Percentiles rank a stretch among this genome's conserved stretches.
Evolutionary conservation across 768 basidiomycete genomes (phyloP).

Genomic region (Mycena haematopus): DNA sequence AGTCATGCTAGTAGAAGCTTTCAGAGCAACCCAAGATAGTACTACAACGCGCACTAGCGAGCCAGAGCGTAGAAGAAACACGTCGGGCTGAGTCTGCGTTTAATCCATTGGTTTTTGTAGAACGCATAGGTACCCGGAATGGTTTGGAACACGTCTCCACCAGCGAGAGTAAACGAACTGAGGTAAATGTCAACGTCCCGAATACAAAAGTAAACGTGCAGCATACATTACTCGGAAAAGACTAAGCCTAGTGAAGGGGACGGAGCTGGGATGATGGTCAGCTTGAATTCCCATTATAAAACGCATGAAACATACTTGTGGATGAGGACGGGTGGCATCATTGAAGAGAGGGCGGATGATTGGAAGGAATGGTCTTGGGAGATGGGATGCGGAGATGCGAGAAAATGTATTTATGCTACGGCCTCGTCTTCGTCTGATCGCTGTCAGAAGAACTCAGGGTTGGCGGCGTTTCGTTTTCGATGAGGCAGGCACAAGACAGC

Average conservation of each 20-base stretch:
- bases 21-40: neutral
- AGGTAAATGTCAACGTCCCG: neutral
- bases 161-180: conserved; percentile 25
- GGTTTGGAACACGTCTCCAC: conserved; percentile 26
- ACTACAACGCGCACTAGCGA: conserved; percentile 15
- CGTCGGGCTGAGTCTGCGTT: conserved; percentile 13
- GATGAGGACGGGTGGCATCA: conserved; percentile 1
- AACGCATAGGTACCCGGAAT: conserved; percentile 19
- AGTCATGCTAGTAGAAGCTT: conserved; percentile 2
- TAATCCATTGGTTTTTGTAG: conserved; percentile 24
- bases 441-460: neutral
- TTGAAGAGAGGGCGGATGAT: neutral
- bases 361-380: neutral
- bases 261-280: neutral
- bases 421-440: neutral
- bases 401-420: neutral
- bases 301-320: neutral
- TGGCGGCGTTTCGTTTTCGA: neutral
- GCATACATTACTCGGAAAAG: conserved; percentile 10
- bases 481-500: too few relatives aligned
- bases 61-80: conserved; percentile 26
- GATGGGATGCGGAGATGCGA: neutral
- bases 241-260: conserved; percentile 8
- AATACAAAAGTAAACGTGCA: neutral
- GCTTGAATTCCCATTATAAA: neutral